Conservation (phyloP, 2,329 filamentous ascomycete species). For the Diatrype stigma region DNA sequence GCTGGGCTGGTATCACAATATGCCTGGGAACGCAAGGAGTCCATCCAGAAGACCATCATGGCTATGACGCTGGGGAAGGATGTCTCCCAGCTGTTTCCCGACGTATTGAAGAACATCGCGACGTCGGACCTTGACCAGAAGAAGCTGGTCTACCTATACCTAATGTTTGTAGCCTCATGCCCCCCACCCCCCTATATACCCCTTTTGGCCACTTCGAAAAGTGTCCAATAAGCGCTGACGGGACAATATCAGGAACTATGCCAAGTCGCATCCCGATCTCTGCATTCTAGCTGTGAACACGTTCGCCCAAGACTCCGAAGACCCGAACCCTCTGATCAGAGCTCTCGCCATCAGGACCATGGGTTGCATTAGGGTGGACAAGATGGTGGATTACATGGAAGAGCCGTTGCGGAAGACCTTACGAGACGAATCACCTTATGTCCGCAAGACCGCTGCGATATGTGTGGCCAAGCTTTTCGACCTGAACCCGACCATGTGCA, state of each 20-base stretch:
- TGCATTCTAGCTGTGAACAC: conserved; percentile 99
- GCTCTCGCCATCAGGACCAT: conserved; percentile 95
- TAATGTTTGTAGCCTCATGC: conserved; percentile 67
- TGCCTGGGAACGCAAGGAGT: conserved; percentile 98
- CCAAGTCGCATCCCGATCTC: conserved; percentile 96
- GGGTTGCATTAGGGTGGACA: conserved; percentile 97
- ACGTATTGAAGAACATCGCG: conserved; percentile 98
- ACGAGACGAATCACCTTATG: conserved; percentile 95
- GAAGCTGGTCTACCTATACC: conserved; percentile 96
- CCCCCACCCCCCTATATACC: background rate
- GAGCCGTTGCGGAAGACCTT: conserved; percentile 94
- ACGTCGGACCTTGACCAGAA: conserved; percentile 95
- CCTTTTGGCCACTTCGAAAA: conserved; percentile 1
- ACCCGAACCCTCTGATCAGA: conserved; percentile 92
- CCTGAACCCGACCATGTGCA: conserved; percentile 83
- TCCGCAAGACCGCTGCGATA: conserved; percentile 95
- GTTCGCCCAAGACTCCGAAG: conserved; percentile 98
- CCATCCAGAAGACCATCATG: conserved; percentile 99
- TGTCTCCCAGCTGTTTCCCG: conserved; percentile 93
- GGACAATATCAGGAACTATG: conserved; percentile 74
- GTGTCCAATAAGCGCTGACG: conserved; percentile 14
- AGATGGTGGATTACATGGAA: conserved; percentile 99
- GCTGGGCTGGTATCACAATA: conserved; percentile 96
- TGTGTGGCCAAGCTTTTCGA: conserved; percentile 98
- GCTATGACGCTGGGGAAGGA: conserved; percentile 99